These are phyloP conservation scores for Posidonia australis DNA, from an alignment of 106 monocot genomes.

Conservation along the genomic window DNA sequence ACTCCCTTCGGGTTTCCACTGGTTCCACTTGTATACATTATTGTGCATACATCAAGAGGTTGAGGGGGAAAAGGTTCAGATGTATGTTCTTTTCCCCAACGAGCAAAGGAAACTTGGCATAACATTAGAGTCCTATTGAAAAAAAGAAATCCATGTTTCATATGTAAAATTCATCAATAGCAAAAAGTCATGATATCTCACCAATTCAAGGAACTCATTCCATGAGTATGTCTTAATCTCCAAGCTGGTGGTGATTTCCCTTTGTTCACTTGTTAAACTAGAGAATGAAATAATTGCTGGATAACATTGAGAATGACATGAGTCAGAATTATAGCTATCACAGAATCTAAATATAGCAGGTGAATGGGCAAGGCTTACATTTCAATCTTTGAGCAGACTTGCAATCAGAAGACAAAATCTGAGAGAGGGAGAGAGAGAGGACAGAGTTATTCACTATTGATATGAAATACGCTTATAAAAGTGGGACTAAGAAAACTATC, in stretches of 20 bases:
- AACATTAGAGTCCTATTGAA: background rate
- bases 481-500: background rate
- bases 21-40: slow-evolving; percentile 98
- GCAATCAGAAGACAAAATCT: slow-evolving; percentile 48
- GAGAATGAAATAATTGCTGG: slow-evolving; percentile 66
- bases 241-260: slow-evolving; percentile 16
- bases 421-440: background rate
- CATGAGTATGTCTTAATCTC: slow-evolving; percentile 68
- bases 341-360: background rate
- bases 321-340: background rate
- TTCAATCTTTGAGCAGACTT: slow-evolving; percentile 32
- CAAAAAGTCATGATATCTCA: slow-evolving; percentile 14
- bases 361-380: slow-evolving; percentile 29
- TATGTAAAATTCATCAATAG: background rate
- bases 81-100: slow-evolving; percentile 52
- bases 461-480: background rate
- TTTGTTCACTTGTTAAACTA: slow-evolving; percentile 32
- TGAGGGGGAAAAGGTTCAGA: slow-evolving; percentile 43
- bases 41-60: slow-evolving; percentile 69
- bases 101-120: background rate
- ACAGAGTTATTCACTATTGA: background rate
- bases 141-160: background rate
- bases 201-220: slow-evolving; percentile 63
- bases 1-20: slow-evolving; percentile 87
- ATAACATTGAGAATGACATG: background rate